Conservation (phyloP, 2,329 filamentous ascomycete species). For the Pseudogymnoascus sp. region DNA sequence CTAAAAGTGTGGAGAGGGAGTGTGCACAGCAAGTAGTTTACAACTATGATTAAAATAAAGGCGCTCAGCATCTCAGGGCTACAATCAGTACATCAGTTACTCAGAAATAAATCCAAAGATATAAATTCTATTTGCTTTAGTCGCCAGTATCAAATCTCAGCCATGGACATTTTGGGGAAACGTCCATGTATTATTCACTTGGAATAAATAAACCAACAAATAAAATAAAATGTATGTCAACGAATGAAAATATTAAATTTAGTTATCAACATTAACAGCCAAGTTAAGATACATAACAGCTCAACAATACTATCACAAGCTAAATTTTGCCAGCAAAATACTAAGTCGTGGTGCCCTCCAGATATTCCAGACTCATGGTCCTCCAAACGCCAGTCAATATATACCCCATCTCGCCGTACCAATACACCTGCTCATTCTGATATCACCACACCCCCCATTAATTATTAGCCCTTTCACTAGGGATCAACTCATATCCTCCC, state of each 20-base stretch:
- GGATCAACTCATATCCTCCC: conserved; percentile 78
- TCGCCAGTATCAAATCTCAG: background rate
- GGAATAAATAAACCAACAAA: background rate
- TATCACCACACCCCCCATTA: background rate
- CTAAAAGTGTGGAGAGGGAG: background rate
- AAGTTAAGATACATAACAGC: background rate
- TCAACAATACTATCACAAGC: background rate
- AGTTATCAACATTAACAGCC: background rate
- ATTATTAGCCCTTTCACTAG: conserved; percentile 25
- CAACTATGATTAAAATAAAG: background rate
- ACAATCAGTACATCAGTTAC: background rate
- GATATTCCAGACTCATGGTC: background rate
- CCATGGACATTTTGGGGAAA: too few relatives aligned
- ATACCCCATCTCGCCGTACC: background rate
- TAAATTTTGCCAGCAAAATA: background rate
- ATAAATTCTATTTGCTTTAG: background rate
- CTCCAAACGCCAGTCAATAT: background rate
- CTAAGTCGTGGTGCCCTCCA: background rate
- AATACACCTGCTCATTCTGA: background rate
- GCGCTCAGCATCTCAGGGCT: background rate
- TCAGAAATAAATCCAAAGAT: background rate
- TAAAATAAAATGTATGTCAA: background rate
- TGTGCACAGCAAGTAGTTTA: background rate
- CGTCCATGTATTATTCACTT: background rate
- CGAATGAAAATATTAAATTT: background rate